Evolutionary conservation across 2,329 filamentous ascomycete genomes (phyloP).

Genomic region (Botrytis porri): DNA sequence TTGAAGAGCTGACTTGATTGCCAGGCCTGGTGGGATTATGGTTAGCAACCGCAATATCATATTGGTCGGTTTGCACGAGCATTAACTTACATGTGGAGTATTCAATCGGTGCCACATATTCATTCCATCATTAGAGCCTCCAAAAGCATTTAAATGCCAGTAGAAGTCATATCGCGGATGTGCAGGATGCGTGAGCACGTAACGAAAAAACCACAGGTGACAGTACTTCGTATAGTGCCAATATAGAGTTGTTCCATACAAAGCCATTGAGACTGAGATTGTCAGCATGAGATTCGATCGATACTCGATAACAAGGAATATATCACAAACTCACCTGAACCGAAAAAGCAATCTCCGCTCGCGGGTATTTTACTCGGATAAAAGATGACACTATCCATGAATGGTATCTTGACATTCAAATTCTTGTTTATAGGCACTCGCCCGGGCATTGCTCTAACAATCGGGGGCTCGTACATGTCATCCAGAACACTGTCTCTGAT

Average conservation of each 20-base stretch:
- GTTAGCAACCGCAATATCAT: neutral
- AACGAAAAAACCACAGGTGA: neutral
- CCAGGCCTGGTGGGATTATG: neutral
- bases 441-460: neutral
- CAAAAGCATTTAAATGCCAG: neutral
- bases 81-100: constrained; percentile 1
- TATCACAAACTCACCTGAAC: neutral
- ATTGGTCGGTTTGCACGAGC: too few species aligned
- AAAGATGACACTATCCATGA: neutral
- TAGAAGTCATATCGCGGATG: constrained; percentile 1
- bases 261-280: neutral
- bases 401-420: neutral
- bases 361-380: neutral
- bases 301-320: neutral
- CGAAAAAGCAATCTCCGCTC: neutral
- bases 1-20: neutral
- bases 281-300: neutral
- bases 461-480: neutral
- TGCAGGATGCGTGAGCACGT: neutral
- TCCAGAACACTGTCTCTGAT: neutral
- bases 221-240: neutral
- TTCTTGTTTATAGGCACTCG: rapidly evolving
- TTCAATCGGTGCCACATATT: constrained; percentile 1
- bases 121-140: rapidly evolving
- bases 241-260: neutral